These are phyloP conservation scores for Suillus weaverae DNA, from an alignment of 768 basidiomycete genomes.

Conservation along the genomic window DNA sequence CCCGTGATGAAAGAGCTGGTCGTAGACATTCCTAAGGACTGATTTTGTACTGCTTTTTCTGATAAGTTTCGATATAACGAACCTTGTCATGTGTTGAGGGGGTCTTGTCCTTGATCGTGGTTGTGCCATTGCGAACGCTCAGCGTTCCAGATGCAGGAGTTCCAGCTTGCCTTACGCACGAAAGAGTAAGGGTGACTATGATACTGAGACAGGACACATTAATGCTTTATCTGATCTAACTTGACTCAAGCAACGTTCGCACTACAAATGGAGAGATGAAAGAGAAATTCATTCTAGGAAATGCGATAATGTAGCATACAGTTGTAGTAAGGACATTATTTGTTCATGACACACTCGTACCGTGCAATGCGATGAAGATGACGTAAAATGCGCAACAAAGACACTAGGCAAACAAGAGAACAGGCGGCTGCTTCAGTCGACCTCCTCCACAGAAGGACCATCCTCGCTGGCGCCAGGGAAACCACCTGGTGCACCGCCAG, in stretches of 20 bases:
- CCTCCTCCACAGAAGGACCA: constrained; percentile 90
- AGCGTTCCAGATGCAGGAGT: background rate
- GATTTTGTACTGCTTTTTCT: background rate
- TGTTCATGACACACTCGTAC: constrained; percentile 29
- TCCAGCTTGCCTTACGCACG: background rate
- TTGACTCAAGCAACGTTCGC: background rate
- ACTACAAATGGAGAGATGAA: background rate
- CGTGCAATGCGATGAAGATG: constrained; percentile 29
- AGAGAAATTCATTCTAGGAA: constrained; percentile 26
- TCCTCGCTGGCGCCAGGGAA: constrained; percentile 65
- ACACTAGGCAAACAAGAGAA: constrained; percentile 10
- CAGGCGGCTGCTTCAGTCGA: constrained; percentile 54
- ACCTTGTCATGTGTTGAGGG: constrained; percentile 24
- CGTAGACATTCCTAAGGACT: constrained; percentile 39
- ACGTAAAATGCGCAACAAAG: constrained; percentile 22
- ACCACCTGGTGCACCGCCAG: constrained; percentile 17
- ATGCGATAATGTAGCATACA: constrained; percentile 32
- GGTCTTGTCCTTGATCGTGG: constrained; percentile 20
- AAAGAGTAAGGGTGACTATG: background rate
- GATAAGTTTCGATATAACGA: constrained; percentile 9
- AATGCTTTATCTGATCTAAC: background rate
- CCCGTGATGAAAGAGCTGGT: constrained; percentile 51
- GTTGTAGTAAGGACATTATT: constrained; percentile 26
- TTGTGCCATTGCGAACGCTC: constrained; percentile 23
- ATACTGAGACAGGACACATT: background rate